phyloP scores from a whole-genome alignment of 768 basidiomycete species.

The Ramaria rubella region DNA sequence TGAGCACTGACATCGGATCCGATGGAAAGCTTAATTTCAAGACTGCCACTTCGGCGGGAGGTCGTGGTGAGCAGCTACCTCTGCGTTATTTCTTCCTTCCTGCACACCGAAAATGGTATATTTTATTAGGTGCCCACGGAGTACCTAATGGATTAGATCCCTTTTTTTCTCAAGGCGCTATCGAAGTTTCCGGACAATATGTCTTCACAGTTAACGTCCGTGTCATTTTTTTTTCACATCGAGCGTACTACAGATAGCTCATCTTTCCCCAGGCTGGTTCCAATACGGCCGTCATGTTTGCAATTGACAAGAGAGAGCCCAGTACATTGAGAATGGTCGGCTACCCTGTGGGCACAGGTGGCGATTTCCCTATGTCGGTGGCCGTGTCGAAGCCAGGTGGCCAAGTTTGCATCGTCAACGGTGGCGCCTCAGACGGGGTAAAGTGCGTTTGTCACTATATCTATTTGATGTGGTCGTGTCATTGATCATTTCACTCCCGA shows the following conservation, averaged over 20 bases:
- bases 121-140: slow-evolving; percentile 32
- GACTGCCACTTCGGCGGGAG: slow-evolving; percentile 6
- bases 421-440: slow-evolving; percentile 32
- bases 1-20: slow-evolving; percentile 35
- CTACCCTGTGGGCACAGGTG: slow-evolving; percentile 37
- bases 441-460: slow-evolving; percentile 19
- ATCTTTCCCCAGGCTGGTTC: slow-evolving; percentile 37
- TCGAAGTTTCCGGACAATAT: slow-evolving; percentile 34
- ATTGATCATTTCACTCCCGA: not conserved
- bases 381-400: slow-evolving; percentile 27
- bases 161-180: slow-evolving; percentile 36
- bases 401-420: slow-evolving; percentile 31
- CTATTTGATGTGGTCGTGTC: not conserved
- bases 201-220: slow-evolving; percentile 33
- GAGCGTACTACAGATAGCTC: too few species aligned
- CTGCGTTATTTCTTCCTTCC: slow-evolving; percentile 29
- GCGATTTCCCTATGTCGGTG: slow-evolving; percentile 46
- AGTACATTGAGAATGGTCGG: slow-evolving; percentile 37
- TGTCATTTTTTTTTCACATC: too few species aligned
- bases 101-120: too few species aligned
- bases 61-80: slow-evolving; percentile 12
- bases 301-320: slow-evolving; percentile 38
- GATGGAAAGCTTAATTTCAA: slow-evolving; percentile 27
- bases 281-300: slow-evolving; percentile 34
- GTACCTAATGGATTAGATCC: slow-evolving; percentile 30